Conservation (phyloP, 2,329 filamentous ascomycete species). For the Chaetomiaceae sp. region DNA sequence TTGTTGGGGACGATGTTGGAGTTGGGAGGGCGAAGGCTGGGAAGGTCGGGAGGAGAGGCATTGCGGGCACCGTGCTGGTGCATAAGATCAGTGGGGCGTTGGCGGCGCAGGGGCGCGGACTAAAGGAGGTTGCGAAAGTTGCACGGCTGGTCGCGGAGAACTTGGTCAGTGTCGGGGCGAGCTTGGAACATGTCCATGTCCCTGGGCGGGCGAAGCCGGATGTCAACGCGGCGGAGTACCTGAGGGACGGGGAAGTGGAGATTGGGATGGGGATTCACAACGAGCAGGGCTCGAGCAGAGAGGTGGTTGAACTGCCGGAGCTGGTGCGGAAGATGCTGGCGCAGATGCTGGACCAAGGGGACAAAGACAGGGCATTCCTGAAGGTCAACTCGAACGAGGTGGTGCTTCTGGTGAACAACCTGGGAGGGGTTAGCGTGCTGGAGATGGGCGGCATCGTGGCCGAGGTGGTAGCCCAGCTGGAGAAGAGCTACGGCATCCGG, state of each 20-base stretch:
- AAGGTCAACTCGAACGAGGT: conserved; percentile 57
- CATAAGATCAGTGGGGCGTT: conserved; percentile 83
- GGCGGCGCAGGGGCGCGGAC: conserved; percentile 60
- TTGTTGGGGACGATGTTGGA: conserved; percentile 87
- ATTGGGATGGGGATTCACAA: conserved; percentile 77
- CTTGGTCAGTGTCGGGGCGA: conserved; percentile 77
- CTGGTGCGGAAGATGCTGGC: conserved; percentile 60
- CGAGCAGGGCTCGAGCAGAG: conserved; percentile 52
- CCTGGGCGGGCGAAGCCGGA: conserved; percentile 60
- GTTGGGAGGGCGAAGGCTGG: conserved; percentile 75
- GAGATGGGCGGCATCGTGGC: conserved; percentile 66
- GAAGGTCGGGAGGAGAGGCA: conserved; percentile 87
- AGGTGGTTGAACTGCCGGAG: conserved; percentile 45
- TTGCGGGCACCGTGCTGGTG: conserved; percentile 87
- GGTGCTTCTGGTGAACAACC: conserved; percentile 67
- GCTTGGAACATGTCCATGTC: conserved; percentile 86
- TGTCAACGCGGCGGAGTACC: conserved; percentile 32
- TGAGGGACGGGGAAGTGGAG: conserved; percentile 54
- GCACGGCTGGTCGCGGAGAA: conserved; percentile 69
- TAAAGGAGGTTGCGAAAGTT: conserved; percentile 67
- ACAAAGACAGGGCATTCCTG: conserved; percentile 66
- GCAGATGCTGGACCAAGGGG: conserved; percentile 59
- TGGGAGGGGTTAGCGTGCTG: conserved; percentile 65
- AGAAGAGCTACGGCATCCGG: conserved; percentile 48
- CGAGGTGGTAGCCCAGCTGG: conserved; percentile 61